These are phyloP conservation scores for Paecilomyces sp. DNA, from an alignment of 2,329 filamentous ascomycete species.

Conservation along the genomic window DNA sequence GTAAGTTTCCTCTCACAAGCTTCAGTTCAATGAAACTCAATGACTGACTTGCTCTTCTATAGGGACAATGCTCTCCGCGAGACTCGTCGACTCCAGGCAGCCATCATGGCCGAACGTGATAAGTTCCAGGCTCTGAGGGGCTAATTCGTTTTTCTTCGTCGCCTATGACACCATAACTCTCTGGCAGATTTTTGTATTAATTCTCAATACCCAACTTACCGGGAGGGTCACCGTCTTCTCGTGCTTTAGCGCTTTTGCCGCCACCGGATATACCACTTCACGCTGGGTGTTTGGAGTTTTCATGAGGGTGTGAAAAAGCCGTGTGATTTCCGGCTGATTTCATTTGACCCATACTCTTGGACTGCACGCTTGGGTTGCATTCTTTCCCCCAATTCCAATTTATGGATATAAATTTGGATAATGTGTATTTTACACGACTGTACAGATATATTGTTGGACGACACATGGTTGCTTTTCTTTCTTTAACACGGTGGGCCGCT, in stretches of 20 bases:
- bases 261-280: not conserved
- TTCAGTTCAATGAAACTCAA: not conserved
- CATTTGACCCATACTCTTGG: not conserved
- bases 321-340: not conserved
- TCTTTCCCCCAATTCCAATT: not conserved
- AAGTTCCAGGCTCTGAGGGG: slow-evolving; percentile 47
- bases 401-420: not conserved
- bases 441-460: not conserved
- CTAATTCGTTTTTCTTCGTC: slow-evolving; percentile 2
- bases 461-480: not conserved
- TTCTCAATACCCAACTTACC: not conserved
- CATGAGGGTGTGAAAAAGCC: not conserved
- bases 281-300: not conserved
- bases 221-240: not conserved
- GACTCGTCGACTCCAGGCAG: slow-evolving; percentile 61
- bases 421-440: not conserved
- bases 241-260: not conserved
- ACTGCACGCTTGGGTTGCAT: not conserved
- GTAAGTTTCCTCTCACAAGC: slow-evolving; percentile 19
- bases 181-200: not conserved
- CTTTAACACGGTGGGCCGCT: not conserved
- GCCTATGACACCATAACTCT: not conserved
- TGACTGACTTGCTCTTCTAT: slow-evolving; percentile 14
- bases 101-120: slow-evolving; percentile 58
- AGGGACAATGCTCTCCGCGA: slow-evolving; percentile 66